phyloP scores from a whole-genome alignment of 306 rosid species.

The Citrullus mucosospermus region DNA sequence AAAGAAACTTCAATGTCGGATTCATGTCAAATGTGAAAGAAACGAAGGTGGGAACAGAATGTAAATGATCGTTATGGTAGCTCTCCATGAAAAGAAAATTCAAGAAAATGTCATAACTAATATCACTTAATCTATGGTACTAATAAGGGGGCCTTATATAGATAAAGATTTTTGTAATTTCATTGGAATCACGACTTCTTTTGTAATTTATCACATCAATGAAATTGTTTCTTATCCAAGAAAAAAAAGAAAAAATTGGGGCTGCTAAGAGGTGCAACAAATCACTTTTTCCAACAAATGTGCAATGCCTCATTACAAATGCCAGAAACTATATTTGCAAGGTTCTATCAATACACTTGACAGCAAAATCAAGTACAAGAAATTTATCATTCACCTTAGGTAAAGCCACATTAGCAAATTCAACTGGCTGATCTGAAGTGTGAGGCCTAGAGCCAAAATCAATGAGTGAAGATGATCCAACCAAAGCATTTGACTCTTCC shows the following conservation, averaged over 20 bases:
- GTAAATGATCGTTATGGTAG: not conserved
- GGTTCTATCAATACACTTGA: not conserved
- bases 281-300: not conserved
- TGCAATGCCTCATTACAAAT: not conserved
- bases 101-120: not conserved
- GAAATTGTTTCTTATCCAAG: too few relatives aligned
- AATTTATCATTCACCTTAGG: constrained; percentile 51
- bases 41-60: not conserved
- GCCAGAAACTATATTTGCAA: not conserved
- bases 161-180: too few relatives aligned
- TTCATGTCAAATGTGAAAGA: not conserved
- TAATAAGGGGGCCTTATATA: not conserved
- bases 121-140: not conserved
- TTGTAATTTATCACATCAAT: too few relatives aligned
- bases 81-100: not conserved
- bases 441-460: constrained; percentile 25
- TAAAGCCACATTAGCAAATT: constrained; percentile 27
- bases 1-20: not conserved
- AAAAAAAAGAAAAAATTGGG: not conserved
- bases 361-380: not conserved
- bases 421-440: constrained; percentile 26
- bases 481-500: constrained; percentile 31
- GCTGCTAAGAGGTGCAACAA: not conserved
- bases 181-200: too few relatives aligned
- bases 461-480: constrained; percentile 40